Evolutionary conservation across 73 alveolate species (phyloP).

Genomic region (Tetrahymena borealis): DNA sequence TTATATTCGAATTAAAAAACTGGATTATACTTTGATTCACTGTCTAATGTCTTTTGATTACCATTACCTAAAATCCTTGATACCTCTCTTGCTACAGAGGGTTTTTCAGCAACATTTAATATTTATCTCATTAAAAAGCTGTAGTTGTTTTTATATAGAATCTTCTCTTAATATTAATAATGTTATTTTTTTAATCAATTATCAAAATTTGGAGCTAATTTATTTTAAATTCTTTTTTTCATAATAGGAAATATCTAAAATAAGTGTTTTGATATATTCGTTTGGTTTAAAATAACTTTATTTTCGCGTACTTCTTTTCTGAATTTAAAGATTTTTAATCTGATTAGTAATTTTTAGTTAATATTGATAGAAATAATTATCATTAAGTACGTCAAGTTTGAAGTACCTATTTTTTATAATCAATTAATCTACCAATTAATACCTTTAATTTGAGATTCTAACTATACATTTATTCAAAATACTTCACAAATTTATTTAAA

Average conservation of each 20-base stretch:
- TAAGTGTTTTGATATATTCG: background rate
- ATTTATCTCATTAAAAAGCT: conserved; percentile 11
- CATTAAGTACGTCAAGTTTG: no score
- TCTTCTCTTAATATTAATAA: background rate
- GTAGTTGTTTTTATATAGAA: background rate
- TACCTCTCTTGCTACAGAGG: conserved; percentile 95
- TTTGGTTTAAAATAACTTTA: background rate
- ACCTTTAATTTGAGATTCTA: no score
- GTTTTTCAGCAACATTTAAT: conserved; percentile 97
- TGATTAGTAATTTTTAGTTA: no score
- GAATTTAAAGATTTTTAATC: no score
- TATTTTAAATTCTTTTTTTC: background rate
- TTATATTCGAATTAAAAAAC: conserved; percentile 73
- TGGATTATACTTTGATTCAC: conserved; percentile 74
- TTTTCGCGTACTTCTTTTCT: background rate
- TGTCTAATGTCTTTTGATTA: background rate
- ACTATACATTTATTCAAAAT: no score
- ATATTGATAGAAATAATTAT: no score
- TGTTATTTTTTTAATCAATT: background rate
- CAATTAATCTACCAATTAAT: no score
- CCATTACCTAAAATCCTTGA: conserved; percentile 51
- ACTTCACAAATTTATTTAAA: no score
- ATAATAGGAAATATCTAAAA: background rate
- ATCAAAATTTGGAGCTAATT: background rate
- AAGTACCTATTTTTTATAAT: no score